Base-by-base conservation (phyloP, 352 stramenopile species). In the Phytophthora nicotianae region DNA sequence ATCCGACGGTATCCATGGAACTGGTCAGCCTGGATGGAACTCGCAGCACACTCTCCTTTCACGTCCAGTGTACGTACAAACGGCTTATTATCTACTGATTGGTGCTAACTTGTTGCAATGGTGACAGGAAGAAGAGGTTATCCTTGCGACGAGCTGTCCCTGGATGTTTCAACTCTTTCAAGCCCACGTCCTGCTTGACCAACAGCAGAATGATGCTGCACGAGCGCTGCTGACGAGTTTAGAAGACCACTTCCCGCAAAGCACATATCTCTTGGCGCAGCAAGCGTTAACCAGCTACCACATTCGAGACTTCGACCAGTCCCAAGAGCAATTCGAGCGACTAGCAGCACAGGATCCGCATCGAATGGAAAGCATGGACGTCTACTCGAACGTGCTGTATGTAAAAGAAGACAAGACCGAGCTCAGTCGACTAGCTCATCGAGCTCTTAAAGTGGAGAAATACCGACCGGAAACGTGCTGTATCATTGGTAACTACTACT, bases 391-490 rank as follows among this genome's bases (percentile, higher is more conserved):
- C 57, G 86, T 95, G 35, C 54, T 95, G 42, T 95, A 94, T 54
- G 87, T 95, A 8, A 93, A 92, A 40, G 86, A 93, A 58, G 83
- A 93, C 67, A 92, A 91, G 58, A 78, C 77, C n/a, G 85, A 89
- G 52, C 80, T 96, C 20, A 97, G 88, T 50, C 79, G 88, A 27
- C 71, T 98, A 23, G 95, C 95, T 1, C 95, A 98, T 58, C 76
- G 83, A 64, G 89, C 91, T n/a, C 79, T 98, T 6, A 81, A 88
- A 50, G 83, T 97, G n/a, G 96, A 99, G 51, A 99, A 99, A 74
- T 99, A 98, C 65, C 74, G 95, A 9, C 95, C 97, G 4, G 97
- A 99, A 81, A 99, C 96, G n/a, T 99, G 96, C 68, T 98, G 96
- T 71, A 98, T 99, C 71, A 92, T 99, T 29, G 86, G 86, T 55